Evolutionary conservation across 2,329 filamentous ascomycete species (phyloP).

Genomic region (Magnaporthales sp.): DNA sequence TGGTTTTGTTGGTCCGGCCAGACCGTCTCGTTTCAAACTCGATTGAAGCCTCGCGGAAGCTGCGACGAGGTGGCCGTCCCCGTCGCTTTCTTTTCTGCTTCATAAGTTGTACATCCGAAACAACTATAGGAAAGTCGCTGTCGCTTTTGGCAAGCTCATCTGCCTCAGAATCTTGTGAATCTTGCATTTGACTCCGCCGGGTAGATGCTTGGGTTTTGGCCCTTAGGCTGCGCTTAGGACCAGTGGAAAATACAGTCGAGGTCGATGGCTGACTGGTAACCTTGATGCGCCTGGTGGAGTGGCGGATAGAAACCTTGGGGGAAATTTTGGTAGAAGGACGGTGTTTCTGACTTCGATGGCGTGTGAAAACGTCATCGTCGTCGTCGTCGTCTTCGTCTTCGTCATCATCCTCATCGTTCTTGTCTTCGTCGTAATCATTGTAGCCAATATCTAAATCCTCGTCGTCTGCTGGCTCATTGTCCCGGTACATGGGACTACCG

Average conservation of each 20-base stretch:
- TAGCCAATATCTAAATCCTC: background rate
- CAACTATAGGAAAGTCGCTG: conserved; percentile 15
- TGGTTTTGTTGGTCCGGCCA: conserved; percentile 33
- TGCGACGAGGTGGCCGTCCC: conserved; percentile 1
- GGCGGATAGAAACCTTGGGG: background rate
- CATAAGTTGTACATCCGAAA: conserved; percentile 16
- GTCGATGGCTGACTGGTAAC: background rate
- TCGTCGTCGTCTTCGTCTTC: background rate
- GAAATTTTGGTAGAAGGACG: background rate
- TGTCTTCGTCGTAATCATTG: conserved; percentile 5
- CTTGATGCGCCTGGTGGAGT: background rate
- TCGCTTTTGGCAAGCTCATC: conserved; percentile 22
- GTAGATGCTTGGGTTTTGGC: background rate
- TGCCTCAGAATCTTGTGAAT: conserved; percentile 12
- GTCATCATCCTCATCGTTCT: background rate
- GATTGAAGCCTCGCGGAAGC: conserved; percentile 24
- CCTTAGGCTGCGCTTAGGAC: background rate
- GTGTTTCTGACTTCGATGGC: background rate
- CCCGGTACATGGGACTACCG: conserved; percentile 4
- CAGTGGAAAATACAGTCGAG: background rate
- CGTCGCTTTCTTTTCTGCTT: conserved; percentile 9
- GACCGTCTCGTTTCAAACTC: conserved; percentile 47
- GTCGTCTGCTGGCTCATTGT: conserved; percentile 5
- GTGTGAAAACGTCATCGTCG: background rate
- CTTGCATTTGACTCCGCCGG: background rate